Conservation (phyloP, 495 filamentous ascomycete genomes). For the Trichoderma virens region DNA sequence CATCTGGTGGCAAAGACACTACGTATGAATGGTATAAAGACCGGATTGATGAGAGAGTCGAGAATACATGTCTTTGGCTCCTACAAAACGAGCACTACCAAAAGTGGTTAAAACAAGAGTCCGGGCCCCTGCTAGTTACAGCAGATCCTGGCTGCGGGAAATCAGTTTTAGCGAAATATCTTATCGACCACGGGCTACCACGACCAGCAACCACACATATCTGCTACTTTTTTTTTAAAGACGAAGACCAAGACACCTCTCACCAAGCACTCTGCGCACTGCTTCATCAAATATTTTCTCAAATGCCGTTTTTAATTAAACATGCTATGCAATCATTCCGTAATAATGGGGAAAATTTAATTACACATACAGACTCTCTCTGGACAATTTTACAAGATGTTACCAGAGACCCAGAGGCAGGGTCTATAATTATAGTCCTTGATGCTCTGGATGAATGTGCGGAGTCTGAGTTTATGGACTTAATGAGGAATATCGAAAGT, state of each 20-base stretch:
- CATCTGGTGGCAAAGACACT: conserved; percentile 18
- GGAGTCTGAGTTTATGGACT: background rate
- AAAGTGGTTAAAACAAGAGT: conserved; percentile 11
- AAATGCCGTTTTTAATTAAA: conserved; percentile 12
- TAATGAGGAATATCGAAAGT: background rate
- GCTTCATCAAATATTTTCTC: conserved; percentile 26
- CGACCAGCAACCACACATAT: conserved; percentile 10
- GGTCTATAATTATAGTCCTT: conserved; percentile 33
- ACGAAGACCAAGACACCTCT: conserved; percentile 17
- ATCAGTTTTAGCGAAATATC: conserved; percentile 34
- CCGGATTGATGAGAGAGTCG: conserved; percentile 12
- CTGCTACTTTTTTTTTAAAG: conserved; percentile 31
- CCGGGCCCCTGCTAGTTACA: conserved; percentile 25
- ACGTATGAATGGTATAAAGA: conserved; percentile 38
- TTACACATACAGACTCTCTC: conserved; percentile 20
- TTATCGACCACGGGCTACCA: conserved; percentile 23
- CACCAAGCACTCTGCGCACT: conserved; percentile 25
- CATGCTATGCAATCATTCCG: conserved; percentile 11
- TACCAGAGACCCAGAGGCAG: conserved; percentile 25
- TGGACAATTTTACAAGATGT: conserved; percentile 29
- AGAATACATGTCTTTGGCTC: conserved; percentile 26
- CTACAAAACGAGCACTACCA: conserved; percentile 16
- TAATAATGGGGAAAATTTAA: background rate
- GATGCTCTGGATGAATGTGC: conserved; percentile 27
- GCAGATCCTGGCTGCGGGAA: conserved; percentile 45